Percentiles rank a stretch among this genome's conserved stretches.
Conservation (phyloP, 2,329 filamentous ascomycete species). For the Ophiostoma novo-ulmi region DNA sequence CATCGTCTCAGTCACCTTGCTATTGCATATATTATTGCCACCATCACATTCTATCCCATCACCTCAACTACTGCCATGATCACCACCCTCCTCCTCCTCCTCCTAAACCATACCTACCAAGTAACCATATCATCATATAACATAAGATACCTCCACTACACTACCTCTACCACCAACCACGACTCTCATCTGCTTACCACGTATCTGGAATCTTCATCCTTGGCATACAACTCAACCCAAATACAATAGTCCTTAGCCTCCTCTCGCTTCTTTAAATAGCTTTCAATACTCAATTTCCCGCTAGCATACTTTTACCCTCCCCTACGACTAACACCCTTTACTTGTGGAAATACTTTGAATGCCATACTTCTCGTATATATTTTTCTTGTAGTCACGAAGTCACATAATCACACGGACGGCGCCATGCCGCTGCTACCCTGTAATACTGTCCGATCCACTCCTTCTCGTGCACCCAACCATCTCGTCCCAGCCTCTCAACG, state of each 20-base stretch:
- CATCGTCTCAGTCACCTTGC: neutral
- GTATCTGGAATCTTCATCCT: slow-evolving; percentile 5
- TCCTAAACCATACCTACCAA: neutral
- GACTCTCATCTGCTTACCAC: neutral
- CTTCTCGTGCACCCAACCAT: slow-evolving; percentile 11
- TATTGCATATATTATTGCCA: neutral
- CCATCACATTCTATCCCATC: neutral
- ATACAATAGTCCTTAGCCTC: neutral
- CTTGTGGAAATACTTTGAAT: neutral
- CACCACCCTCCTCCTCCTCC: neutral
- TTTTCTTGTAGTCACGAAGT: neutral
- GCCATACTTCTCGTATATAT: neutral
- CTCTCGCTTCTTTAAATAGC: slow-evolving; percentile 9
- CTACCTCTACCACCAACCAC: no score
- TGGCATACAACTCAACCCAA: neutral
- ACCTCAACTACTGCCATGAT: neutral
- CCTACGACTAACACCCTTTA: no score
- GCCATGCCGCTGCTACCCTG: slow-evolving; percentile 14
- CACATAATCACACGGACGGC: neutral
- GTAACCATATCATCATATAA: neutral
- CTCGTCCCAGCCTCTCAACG: neutral
- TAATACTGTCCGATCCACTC: neutral
- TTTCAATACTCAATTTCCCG: neutral
- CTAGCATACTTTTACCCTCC: neutral
- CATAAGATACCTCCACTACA: no score